These are phyloP conservation scores for Nicotiana benthamiana DNA, from an alignment of 257 asterid species.

Conservation along the genomic window DNA sequence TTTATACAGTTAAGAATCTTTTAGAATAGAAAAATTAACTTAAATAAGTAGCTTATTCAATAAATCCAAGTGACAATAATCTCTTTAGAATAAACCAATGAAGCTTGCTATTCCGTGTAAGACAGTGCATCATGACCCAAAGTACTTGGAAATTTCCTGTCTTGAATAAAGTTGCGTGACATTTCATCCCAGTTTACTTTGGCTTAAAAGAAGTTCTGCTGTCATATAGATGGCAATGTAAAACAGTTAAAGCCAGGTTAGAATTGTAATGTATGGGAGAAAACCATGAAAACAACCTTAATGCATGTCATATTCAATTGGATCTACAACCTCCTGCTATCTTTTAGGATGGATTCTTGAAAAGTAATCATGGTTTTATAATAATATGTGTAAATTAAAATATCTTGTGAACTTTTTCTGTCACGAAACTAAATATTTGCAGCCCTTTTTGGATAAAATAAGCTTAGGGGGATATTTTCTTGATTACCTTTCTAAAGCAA, in stretches of 20 bases:
- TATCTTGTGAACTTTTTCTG: not conserved
- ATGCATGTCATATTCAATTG: not conserved
- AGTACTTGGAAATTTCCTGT: not conserved
- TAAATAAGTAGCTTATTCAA: no score
- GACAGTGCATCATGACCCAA: not conserved
- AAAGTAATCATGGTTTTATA: not conserved
- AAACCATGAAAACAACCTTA: not conserved
- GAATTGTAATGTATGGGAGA: not conserved
- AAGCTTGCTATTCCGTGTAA: no score
- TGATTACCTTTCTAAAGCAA: not conserved
- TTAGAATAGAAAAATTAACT: no score
- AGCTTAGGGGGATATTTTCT: not conserved
- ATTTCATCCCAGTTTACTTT: not conserved
- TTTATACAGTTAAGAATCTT: no score
- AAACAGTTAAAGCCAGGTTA: not conserved
- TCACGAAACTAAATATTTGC: not conserved
- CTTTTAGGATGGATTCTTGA: not conserved
- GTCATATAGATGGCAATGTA: not conserved
- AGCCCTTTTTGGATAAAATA: not conserved
- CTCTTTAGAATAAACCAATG: no score
- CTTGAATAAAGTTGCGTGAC: not conserved
- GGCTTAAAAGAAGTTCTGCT: not conserved
- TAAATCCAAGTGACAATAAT: no score
- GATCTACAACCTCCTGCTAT: not conserved
- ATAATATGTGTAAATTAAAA: not conserved